Evolutionary conservation across 495 filamentous ascomycete species (phyloP).

Genomic region (Penicillium silybi): DNA sequence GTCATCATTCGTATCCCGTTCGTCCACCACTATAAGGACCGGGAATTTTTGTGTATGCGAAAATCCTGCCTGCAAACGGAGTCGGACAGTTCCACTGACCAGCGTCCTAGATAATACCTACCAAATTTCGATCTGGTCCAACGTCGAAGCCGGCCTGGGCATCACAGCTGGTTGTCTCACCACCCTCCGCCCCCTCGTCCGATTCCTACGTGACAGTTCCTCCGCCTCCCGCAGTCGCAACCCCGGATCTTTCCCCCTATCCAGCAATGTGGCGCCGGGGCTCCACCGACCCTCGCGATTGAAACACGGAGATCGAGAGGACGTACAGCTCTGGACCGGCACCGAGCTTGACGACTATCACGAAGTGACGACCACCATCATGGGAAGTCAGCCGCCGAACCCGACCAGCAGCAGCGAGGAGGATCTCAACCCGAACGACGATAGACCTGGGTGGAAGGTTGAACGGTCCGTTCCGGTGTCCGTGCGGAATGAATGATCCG

Average conservation of each 20-base stretch:
- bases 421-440: conserved; percentile 13
- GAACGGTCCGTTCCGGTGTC: conserved; percentile 26
- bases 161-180: conserved; percentile 40
- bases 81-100: neutral
- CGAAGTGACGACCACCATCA: conserved; percentile 26
- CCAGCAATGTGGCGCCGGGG: conserved; percentile 12
- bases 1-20: conserved; percentile 38
- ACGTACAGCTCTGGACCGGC: conserved; percentile 16
- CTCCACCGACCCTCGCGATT: conserved; percentile 8
- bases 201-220: conserved; percentile 27
- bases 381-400: conserved; percentile 11
- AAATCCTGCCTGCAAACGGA: neutral
- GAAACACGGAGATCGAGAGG: conserved; percentile 8
- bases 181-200: conserved; percentile 36
- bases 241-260: conserved; percentile 18
- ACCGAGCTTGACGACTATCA: conserved; percentile 19
- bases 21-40: conserved; percentile 21
- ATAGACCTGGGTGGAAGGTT: conserved; percentile 17
- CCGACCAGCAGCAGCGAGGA: conserved; percentile 22
- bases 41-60: conserved; percentile 28
- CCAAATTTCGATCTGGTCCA: conserved; percentile 40
- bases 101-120: conserved; percentile 23
- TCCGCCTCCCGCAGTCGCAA: conserved; percentile 14
- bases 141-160: conserved; percentile 35
- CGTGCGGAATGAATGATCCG: conserved; percentile 17